Base-by-base conservation (phyloP, 768 basidiomycete species). In the Rhodotorula paludigena region DNA sequence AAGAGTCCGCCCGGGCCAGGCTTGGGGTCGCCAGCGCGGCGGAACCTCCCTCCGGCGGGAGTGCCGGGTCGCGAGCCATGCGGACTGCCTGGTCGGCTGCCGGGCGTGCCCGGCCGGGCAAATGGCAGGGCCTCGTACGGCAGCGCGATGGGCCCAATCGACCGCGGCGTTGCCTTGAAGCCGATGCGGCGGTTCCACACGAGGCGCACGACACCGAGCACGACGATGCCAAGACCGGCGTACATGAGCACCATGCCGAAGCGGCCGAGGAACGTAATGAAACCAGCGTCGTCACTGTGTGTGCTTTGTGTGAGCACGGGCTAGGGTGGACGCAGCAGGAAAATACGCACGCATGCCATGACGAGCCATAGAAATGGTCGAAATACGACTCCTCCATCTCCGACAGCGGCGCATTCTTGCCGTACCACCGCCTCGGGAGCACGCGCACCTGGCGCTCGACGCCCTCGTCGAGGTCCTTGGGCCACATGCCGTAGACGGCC, bases 291-390 rank as follows among this genome's bases (percentile, higher is more conserved):
- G 53, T 73, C 71, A 35, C 63, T 68, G 36, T 44, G 23, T 35
- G 20, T 12, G 25, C 0, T n/a, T n/a, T n/a, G 12, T 18, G 54
- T 53, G 32, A 57, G 48, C 28, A 3, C 9, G 33, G 45, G 32
- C 25, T 15, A 32, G 11, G 10, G 25, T 6, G 2, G 38, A 39
- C 23, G 2, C 23, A 12, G 33, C 11, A 38, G n/a, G 11, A 35
- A 20, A 38, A 32, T 15, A 70, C 69, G 75, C 94, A 92, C 9
- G 92, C 87, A 76, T 99, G 94, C 94, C 94, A 99, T 75, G 90
- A 92, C 76, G 92, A 96, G 38, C 92, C 94, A 75, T 98, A 99
- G 81, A 86, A 94, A 78, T 99, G 94, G n/a, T 86, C 84, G 79
- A 97, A 98, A 84, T 92, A 98, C 11, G 92, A 85, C 75, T 93